Percentiles rank a stretch among this genome's conserved stretches.
phyloP scores from a whole-genome alignment of 495 filamentous ascomycete genomes.

The Pyronema omphalodes region DNA sequence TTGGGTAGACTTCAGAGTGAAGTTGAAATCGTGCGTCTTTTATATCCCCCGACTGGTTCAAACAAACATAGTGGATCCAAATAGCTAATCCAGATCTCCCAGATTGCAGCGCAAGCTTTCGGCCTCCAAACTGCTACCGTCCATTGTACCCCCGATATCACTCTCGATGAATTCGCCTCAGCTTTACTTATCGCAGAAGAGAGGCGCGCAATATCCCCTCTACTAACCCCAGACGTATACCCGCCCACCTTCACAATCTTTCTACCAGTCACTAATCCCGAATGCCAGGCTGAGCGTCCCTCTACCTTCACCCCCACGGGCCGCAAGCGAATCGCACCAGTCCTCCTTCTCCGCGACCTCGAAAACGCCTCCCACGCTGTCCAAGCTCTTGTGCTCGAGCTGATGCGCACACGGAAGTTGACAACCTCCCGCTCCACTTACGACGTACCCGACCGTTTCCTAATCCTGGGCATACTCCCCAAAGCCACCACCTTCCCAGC shows the following conservation, averaged over 20 bases:
- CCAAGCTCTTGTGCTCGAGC: conserved; percentile 76
- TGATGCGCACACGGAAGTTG: conserved; percentile 59
- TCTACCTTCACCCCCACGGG: neutral
- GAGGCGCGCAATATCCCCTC: conserved; percentile 10
- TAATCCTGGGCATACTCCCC: too few species aligned
- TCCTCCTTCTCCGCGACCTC: conserved; percentile 66
- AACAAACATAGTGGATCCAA: too few species aligned
- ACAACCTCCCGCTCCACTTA: conserved; percentile 53
- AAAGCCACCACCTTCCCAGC: too few species aligned
- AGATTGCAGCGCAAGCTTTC: conserved; percentile 55
- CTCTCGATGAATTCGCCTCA: conserved; percentile 59
- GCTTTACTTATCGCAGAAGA: conserved; percentile 37
- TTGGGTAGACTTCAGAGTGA: conserved; percentile 51
- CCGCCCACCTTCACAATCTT: too few species aligned
- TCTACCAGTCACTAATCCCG: too few species aligned
- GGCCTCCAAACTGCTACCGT: conserved; percentile 46
- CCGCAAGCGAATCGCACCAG: conserved; percentile 40
- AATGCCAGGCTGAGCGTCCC: neutral
- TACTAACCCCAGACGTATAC: neutral
- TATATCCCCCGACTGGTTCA: too few species aligned
- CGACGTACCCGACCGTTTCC: conserved; percentile 56
- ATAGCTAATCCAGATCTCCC: neutral
- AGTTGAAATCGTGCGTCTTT: conserved; percentile 41
- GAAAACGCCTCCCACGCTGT: conserved; percentile 47
- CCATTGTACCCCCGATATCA: conserved; percentile 50